A percentile compares a stretch with the other conserved stretches of the same genome.
Evolutionary conservation across 2,329 filamentous ascomycete genomes (phyloP).

Genomic region (Ophiostoma tasmaniense): DNA sequence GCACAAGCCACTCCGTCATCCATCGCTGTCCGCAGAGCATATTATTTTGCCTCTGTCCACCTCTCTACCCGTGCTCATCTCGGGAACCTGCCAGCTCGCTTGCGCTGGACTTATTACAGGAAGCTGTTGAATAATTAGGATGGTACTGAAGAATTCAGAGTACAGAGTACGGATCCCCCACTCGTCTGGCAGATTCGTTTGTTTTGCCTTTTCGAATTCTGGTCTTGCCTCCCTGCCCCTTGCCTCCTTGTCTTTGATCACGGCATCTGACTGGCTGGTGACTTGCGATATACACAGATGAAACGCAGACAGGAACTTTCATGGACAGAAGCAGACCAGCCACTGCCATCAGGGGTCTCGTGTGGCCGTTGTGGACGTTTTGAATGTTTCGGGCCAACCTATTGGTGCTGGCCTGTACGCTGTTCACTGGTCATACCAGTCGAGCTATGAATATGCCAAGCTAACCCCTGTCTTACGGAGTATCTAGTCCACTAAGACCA

Average conservation of each 20-base stretch:
- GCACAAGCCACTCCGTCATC: not conserved
- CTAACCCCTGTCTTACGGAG: not conserved
- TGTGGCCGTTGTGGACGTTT: not conserved
- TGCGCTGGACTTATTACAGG: not conserved
- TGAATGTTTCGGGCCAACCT: not conserved
- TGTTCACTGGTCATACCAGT: not conserved
- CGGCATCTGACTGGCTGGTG: not conserved
- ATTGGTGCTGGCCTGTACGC: not conserved
- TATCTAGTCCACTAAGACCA: not conserved
- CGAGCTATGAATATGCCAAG: not conserved
- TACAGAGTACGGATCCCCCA: not conserved
- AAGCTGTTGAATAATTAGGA: not conserved
- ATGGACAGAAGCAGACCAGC: not conserved
- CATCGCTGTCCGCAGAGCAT: not conserved
- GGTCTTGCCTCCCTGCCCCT: not conserved
- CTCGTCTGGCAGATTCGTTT: not conserved
- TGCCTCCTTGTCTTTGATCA: not conserved
- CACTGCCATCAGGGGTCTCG: not conserved
- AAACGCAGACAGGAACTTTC: constrained; percentile 3
- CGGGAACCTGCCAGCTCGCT: not conserved
- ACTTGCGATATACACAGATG: not conserved
- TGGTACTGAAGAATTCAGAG: not conserved
- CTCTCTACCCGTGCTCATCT: not conserved
- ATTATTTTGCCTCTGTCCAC: not conserved
- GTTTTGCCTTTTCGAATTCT: not conserved